These are phyloP conservation scores for Daldinia sp. DNA, from an alignment of 2,329 filamentous ascomycete genomes.

Conservation along the genomic window DNA sequence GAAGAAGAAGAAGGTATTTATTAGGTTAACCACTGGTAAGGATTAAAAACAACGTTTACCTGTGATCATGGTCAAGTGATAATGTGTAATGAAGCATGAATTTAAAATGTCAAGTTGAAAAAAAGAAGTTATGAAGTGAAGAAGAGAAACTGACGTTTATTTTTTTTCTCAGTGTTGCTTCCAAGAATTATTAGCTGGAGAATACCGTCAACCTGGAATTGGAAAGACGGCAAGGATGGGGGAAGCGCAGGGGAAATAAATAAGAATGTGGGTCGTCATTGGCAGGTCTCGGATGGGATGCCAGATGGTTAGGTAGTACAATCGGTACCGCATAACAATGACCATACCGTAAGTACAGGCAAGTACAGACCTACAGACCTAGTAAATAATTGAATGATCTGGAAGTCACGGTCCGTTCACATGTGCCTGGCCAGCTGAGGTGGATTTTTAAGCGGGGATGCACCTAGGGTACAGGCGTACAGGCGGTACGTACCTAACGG, in stretches of 20 bases:
- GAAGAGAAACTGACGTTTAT: slow-evolving; percentile 1
- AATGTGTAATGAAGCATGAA: not conserved
- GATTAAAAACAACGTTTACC: not conserved
- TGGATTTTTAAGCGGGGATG: not conserved
- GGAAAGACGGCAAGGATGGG: slow-evolving; percentile 7
- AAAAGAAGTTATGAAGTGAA: not conserved
- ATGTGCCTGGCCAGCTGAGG: slow-evolving; percentile 17
- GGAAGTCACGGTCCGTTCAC: slow-evolving; percentile 19
- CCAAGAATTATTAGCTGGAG: slow-evolving; percentile 14
- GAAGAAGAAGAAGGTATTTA: not conserved
- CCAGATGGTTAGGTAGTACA: slow-evolving; percentile 8
- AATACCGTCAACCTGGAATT: slow-evolving; percentile 21
- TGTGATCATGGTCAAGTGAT: not conserved
- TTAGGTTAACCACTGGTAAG: not conserved
- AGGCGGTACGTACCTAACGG: too few relatives aligned
- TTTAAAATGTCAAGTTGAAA: not conserved
- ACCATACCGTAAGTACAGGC: too few relatives aligned
- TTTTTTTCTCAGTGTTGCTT: slow-evolving; percentile 13
- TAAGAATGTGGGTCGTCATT: slow-evolving; percentile 32
- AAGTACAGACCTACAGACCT: too few relatives aligned
- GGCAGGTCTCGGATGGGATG: slow-evolving; percentile 9
- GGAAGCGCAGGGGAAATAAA: slow-evolving; percentile 27
- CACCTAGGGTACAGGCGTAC: not conserved
- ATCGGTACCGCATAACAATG: slow-evolving; percentile 8
- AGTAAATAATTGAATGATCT: slow-evolving; percentile 14